Conservation (phyloP, 2,329 filamentous ascomycete genomes). For the Exophiala sp. region DNA sequence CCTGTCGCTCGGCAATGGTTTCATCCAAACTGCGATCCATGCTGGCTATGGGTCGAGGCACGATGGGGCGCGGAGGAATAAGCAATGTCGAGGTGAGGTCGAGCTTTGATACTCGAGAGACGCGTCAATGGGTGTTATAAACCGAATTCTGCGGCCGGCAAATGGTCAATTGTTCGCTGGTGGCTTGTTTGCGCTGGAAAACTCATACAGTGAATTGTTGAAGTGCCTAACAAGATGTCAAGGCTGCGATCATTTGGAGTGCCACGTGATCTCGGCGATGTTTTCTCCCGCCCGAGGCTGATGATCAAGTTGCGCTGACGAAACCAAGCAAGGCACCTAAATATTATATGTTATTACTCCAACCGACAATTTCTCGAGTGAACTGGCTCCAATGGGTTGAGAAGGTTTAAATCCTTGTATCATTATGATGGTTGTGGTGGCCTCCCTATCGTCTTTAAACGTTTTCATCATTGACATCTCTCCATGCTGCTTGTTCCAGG, state of each 20-base stretch:
- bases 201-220: not conserved
- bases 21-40: conserved; percentile 63
- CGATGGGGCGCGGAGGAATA: not conserved
- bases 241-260: not conserved
- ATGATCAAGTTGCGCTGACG: no score
- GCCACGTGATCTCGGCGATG: not conserved
- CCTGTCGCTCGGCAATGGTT: conserved; percentile 57
- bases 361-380: not conserved
- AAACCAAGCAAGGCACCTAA: no score
- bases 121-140: not conserved
- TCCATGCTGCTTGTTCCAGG: not conserved
- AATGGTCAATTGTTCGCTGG: not conserved
- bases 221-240: not conserved
- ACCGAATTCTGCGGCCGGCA: not conserved
- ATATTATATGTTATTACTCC: no score
- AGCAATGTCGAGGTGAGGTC: not conserved
- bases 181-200: not conserved
- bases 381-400: not conserved
- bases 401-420: not conserved
- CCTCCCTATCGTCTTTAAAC: not conserved
- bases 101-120: not conserved
- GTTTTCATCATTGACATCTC: not conserved
- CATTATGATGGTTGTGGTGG: not conserved
- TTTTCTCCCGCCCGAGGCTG: not conserved
- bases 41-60: not conserved